Base-by-base conservation (phyloP, 495 filamentous ascomycete species). In the Penicillium arizonense region DNA sequence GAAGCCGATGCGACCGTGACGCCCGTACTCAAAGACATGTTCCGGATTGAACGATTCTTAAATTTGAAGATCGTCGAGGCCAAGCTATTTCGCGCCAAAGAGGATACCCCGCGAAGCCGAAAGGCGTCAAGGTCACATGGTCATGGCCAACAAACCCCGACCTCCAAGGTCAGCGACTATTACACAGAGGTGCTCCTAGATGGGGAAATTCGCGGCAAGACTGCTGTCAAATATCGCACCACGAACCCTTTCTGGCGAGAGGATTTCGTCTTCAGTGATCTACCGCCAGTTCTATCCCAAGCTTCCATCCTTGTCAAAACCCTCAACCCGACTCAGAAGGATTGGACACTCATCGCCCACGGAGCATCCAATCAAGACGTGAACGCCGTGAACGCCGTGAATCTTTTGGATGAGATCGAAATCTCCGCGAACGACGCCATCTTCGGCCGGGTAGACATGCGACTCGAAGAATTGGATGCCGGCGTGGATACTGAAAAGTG, bases 221-320 rank as follows among this genome's bases (percentile, higher is more conserved):
- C 94, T 9, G 86, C 87, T 23, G 85, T 89, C 18, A 92, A 92
- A 68, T 77, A 80, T 52, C 88, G 90, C 49, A 92, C 88, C 12
- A 83, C 82, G 44, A 90, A 85, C 62, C 94, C 91, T 0, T 96
- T 97, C 57, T 99, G 95, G 94, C 80, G 91, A 26, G 94, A 97
- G 73, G 91, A 93, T 37, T 92, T 90, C 59, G 83, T 88, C 41
- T 96, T 97, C 62, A 73, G 75, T 36, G 92, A 97, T 69, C 77
- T 98, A 13, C 91, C 94, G 3, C 78, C 89, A 0, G 80, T 89
- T 8, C 65, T 95, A 34, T 91, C 89, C 8, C 88, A 83, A 61
- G 81, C 88, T 8, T 88, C 87, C n/a, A 78, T 98, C 45, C 76
- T 93, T 2, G 69, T 98, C 43, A 98, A 96, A 66, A 83, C 71